These are phyloP conservation scores for Schwanniomyces sp. DNA, from an alignment of 805 yeast species.

Conservation along the genomic window DNA sequence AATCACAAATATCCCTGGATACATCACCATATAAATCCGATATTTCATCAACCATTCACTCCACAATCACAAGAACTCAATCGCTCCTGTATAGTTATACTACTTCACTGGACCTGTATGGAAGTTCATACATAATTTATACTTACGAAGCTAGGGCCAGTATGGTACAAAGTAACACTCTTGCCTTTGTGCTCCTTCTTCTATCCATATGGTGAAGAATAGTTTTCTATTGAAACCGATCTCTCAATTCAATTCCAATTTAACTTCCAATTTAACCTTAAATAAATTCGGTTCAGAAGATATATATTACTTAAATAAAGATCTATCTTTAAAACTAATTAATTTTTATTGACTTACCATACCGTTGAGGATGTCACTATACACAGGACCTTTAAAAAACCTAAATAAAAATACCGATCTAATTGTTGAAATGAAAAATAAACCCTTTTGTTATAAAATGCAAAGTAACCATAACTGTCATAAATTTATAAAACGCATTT, in stretches of 20 bases:
- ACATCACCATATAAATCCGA: neutral
- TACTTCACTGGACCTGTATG: neutral
- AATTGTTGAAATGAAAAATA: slow-evolving; percentile 28
- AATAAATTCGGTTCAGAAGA: neutral
- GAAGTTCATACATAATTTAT: neutral
- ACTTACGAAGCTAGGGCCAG: slow-evolving; percentile 8
- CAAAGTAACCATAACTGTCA: slow-evolving; percentile 11
- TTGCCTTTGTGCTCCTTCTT: neutral
- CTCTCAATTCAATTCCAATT: neutral
- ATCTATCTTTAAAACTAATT: neutral
- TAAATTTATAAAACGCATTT: slow-evolving; percentile 16
- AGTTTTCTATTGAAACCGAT: neutral
- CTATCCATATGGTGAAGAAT: neutral
- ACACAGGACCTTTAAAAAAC: slow-evolving; percentile 27
- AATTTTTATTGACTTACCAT: slow-evolving; percentile 22
- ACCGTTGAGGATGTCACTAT: slow-evolving; percentile 53
- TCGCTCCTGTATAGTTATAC: neutral
- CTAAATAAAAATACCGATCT: slow-evolving; percentile 12
- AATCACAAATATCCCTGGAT: too few species aligned
- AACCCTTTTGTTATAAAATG: slow-evolving; percentile 3
- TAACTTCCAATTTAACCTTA: neutral
- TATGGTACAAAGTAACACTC: neutral
- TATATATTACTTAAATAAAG: neutral
- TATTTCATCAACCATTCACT: neutral
- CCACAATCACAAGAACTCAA: neutral